Percentiles rank a stretch among this genome's conserved stretches.
Conservation (phyloP, 2,329 filamentous ascomycete species). For the Zasmidium angulare region DNA sequence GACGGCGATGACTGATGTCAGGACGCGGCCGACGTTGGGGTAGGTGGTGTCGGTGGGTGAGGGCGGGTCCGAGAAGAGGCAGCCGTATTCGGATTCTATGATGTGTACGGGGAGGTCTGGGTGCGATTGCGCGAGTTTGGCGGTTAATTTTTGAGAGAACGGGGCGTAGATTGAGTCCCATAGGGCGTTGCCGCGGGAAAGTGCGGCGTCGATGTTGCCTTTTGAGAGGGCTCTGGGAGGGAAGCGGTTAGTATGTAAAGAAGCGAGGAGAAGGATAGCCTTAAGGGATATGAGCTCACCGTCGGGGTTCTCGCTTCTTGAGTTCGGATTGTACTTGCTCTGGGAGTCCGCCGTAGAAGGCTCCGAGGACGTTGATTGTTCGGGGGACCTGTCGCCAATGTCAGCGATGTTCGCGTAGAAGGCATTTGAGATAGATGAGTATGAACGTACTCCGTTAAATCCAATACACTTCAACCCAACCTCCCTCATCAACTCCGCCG, state of each 20-base stretch:
- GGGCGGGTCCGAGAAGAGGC: slow-evolving; percentile 68
- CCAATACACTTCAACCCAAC: slow-evolving; percentile 75
- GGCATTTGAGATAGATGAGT: too few species aligned
- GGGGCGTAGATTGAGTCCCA: slow-evolving; percentile 79
- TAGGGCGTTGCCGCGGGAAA: slow-evolving; percentile 61
- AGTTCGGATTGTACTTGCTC: slow-evolving; percentile 54
- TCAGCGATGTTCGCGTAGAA: too few species aligned
- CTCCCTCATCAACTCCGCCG: slow-evolving; percentile 72
- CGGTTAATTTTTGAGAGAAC: slow-evolving; percentile 68
- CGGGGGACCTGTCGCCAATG: slow-evolving; percentile 72
- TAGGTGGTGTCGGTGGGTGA: slow-evolving; percentile 26
- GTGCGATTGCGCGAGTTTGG: slow-evolving; percentile 71
- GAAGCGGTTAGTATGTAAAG: too few species aligned
- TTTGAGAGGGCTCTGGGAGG: slow-evolving; percentile 40
- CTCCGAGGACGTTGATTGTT: slow-evolving; percentile 77
- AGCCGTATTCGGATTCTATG: slow-evolving; percentile 70
- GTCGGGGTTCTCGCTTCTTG: slow-evolving; percentile 27
- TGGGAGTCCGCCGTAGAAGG: slow-evolving; percentile 66
- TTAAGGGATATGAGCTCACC: slow-evolving; percentile 3
- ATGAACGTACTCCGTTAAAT: slow-evolving; percentile 68
- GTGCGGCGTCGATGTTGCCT: slow-evolving; percentile 50
- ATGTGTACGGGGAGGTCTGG: slow-evolving; percentile 82
- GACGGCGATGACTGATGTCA: slow-evolving; percentile 73
- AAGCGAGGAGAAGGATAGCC: too few species aligned
- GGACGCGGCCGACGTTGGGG: slow-evolving; percentile 64